A percentile compares a stretch with the other conserved stretches of the same genome.
phyloP scores from a whole-genome alignment of 1,284 basidiomycete species.

The Trametes versicolor region DNA sequence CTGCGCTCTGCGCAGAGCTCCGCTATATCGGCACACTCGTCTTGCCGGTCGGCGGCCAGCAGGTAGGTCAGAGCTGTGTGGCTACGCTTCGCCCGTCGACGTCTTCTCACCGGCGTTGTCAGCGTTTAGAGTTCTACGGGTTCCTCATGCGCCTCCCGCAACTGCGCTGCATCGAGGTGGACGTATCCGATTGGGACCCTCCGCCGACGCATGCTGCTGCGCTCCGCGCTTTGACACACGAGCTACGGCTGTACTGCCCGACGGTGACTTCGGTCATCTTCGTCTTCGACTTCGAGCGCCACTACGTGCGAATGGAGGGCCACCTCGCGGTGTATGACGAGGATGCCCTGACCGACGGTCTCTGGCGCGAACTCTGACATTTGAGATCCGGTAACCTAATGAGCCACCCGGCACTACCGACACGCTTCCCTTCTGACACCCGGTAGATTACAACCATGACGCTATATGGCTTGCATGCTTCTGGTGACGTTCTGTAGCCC shows the following conservation, averaged over 20 bases:
- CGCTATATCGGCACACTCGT: slow-evolving; percentile 71
- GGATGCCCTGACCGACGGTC: slow-evolving; percentile 53
- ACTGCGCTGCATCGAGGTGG: slow-evolving; percentile 66
- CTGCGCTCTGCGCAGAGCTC: slow-evolving; percentile 44
- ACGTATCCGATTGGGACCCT: slow-evolving; percentile 71
- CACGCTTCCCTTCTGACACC: slow-evolving; percentile 1
- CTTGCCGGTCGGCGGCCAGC: slow-evolving; percentile 58
- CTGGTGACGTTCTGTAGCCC: slow-evolving; percentile 5
- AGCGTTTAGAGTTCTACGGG: slow-evolving; percentile 71
- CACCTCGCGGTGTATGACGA: slow-evolving; percentile 54
- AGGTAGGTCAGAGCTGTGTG: slow-evolving; percentile 47
- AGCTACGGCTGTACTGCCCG: slow-evolving; percentile 67
- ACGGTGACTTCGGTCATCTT: slow-evolving; percentile 61
- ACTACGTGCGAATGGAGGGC: slow-evolving; percentile 54
- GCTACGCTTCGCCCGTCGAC: slow-evolving; percentile 12
- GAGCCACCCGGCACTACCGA: not conserved
- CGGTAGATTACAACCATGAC: not conserved
- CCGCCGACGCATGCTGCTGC: slow-evolving; percentile 59
- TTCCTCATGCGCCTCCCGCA: slow-evolving; percentile 59
- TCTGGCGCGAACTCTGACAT: slow-evolving; percentile 61
- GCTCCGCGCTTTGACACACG: slow-evolving; percentile 63
- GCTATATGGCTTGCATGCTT: slow-evolving; percentile 1
- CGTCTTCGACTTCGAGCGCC: slow-evolving; percentile 68
- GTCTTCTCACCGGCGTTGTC: slow-evolving; percentile 17
- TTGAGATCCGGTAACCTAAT: not conserved